Percentiles rank a stretch among this genome's conserved stretches.
Conservation (phyloP, 768 basidiomycete genomes). For the Lentinula sp. region DNA sequence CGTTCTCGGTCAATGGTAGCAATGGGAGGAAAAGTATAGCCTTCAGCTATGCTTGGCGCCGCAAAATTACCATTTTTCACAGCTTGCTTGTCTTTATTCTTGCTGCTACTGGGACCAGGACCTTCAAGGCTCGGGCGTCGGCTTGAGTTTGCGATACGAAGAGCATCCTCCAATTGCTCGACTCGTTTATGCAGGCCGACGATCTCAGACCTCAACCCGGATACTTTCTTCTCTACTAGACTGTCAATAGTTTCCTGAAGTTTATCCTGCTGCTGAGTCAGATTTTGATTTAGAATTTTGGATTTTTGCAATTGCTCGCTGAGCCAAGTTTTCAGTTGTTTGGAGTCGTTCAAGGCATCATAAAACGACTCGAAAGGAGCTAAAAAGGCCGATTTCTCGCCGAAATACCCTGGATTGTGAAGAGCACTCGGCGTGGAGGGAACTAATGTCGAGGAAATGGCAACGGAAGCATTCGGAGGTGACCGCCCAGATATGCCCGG, state of each 20-base stretch:
- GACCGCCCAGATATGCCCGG: conserved; percentile 33
- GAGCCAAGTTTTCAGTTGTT: conserved; percentile 73
- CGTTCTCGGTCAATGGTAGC: conserved; percentile 20
- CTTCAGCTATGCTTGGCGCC: conserved; percentile 23
- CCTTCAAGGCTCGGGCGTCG: conserved; percentile 21
- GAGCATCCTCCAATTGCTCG: conserved; percentile 60
- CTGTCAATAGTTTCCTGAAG: conserved; percentile 52
- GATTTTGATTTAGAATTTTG: conserved; percentile 42
- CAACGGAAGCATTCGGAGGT: conserved; percentile 54
- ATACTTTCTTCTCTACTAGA: conserved; percentile 56
- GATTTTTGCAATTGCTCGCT: conserved; percentile 66
- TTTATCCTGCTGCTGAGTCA: conserved; percentile 58
- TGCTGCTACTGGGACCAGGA: conserved; percentile 8
- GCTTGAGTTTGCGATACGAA: conserved; percentile 22
- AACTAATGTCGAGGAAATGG: conserved; percentile 60
- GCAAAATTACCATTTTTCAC: conserved; percentile 31
- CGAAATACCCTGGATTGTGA: conserved; percentile 51
- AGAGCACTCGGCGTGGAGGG: conserved; percentile 68
- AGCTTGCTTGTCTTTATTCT: conserved; percentile 23
- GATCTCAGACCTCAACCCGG: conserved; percentile 58
- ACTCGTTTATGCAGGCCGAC: conserved; percentile 52
- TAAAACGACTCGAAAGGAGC: conserved; percentile 82
- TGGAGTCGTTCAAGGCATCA: conserved; percentile 76
- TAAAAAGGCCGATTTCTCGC: conserved; percentile 72
- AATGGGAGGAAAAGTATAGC: conserved; percentile 43